phyloP scores from a whole-genome alignment of 2,329 filamentous ascomycete species.

The Talaromyces sp. region DNA sequence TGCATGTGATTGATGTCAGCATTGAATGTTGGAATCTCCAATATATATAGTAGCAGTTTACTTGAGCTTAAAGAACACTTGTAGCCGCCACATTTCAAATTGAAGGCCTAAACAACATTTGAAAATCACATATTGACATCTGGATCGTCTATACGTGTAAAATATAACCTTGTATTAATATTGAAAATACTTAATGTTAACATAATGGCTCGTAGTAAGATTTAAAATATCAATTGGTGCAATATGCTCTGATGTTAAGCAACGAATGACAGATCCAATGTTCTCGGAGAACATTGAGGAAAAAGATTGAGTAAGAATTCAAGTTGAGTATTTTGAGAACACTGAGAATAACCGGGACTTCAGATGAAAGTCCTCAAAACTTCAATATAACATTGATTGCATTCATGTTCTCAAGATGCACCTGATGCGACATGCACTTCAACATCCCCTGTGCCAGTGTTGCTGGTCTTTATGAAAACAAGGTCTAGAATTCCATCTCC shows the following conservation, averaged over 20 bases:
- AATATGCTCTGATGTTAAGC: neutral
- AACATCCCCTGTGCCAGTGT: conserved; percentile 11
- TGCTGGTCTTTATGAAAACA: conserved; percentile 12
- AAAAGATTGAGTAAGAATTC: neutral
- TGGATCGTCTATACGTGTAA: too few relatives aligned
- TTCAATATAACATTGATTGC: neutral
- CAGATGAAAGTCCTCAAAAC: neutral
- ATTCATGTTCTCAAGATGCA: conserved; percentile 1
- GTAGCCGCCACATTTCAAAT: too few relatives aligned
- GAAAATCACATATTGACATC: too few relatives aligned
- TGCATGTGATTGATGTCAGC: too few relatives aligned
- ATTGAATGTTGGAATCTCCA: too few relatives aligned
- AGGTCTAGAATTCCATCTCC: conserved; percentile 11
- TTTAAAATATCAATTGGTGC: neutral
- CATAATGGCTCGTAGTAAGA: neutral
- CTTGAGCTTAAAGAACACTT: too few relatives aligned
- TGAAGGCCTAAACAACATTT: too few relatives aligned
- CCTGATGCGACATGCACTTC: conserved; percentile 12
- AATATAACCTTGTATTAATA: too few relatives aligned
- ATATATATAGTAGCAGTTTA: too few relatives aligned
- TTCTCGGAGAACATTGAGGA: neutral
- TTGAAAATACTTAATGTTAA: too few relatives aligned
- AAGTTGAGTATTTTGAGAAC: neutral
- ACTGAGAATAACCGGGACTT: neutral
- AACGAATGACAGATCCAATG: neutral